phyloP scores from a whole-genome alignment of 257 asterid genomes.

The Penstemon eatonii region DNA sequence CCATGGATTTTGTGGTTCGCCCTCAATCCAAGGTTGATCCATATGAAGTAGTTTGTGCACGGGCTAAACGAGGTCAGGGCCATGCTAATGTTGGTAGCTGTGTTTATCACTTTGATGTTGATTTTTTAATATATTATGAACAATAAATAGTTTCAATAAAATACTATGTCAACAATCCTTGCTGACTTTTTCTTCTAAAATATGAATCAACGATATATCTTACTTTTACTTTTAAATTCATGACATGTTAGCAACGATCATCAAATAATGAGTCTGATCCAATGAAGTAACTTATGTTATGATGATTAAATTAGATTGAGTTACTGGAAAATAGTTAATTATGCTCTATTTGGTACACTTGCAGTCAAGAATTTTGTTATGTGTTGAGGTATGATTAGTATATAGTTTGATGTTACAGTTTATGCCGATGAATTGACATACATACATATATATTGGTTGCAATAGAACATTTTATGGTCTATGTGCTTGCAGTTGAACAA shows the following conservation, averaged over 20 bases:
- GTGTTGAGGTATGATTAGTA: background rate
- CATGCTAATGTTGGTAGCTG: slow-evolving; percentile 57
- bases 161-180: background rate
- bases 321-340: background rate
- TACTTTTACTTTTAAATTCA: background rate
- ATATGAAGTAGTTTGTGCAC: slow-evolving; percentile 53
- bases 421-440: too few relatives aligned
- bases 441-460: too few relatives aligned
- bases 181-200: background rate
- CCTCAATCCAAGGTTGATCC: slow-evolving; percentile 71
- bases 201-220: background rate
- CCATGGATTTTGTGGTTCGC: slow-evolving; percentile 66
- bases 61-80: slow-evolving; percentile 55
- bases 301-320: background rate
- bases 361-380: background rate
- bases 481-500: slow-evolving; percentile 72
- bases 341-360: background rate
- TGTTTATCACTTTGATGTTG: too few relatives aligned
- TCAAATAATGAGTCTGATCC: too few relatives aligned
- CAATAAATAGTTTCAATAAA: background rate
- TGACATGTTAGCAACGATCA: background rate
- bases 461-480: background rate
- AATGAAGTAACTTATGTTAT: background rate
- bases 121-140: background rate
- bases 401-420: background rate